Percentiles rank a stretch among this genome's conserved stretches.
Conservation (phyloP, 495 filamentous ascomycete species). For the Aspergillus sclerotioniger region DNA sequence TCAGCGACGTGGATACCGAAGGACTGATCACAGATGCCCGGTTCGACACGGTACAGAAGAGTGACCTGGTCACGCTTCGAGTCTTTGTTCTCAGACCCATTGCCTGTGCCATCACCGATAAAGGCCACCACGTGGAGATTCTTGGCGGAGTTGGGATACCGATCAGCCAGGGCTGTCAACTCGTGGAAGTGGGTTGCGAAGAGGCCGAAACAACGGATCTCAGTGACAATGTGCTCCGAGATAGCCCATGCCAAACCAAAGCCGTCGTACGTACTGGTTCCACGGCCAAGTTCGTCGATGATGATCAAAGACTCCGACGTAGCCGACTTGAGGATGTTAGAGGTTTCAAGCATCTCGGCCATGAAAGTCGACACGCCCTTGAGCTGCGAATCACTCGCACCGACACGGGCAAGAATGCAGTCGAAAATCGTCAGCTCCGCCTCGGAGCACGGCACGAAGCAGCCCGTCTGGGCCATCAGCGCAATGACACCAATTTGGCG, state of each 20-base stretch:
- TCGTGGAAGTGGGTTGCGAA: conserved; percentile 99
- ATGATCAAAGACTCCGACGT: conserved; percentile 94
- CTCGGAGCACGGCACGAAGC: conserved; percentile 89
- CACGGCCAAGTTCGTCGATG: conserved; percentile 97
- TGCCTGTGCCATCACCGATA: conserved; percentile 60
- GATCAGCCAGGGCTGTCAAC: conserved; percentile 82
- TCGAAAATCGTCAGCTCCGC: conserved; percentile 96
- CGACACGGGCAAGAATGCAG: conserved; percentile 94
- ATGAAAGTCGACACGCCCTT: conserved; percentile 99
- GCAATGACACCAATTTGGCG: conserved; percentile 97
- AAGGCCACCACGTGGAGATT: conserved; percentile 97
- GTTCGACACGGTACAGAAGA: conserved; percentile 91
- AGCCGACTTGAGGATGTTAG: conserved; percentile 96
- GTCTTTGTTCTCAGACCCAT: conserved; percentile 33
- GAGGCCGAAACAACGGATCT: conserved; percentile 88
- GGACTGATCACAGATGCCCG: conserved; percentile 92
- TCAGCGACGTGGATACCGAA: conserved; percentile 99
- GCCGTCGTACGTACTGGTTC: conserved; percentile 97
- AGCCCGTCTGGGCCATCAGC: conserved; percentile 95
- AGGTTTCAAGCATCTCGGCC: conserved; percentile 99
- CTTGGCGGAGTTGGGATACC: conserved; percentile 74
- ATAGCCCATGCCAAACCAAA: conserved; percentile 99
- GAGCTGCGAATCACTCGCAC: conserved; percentile 91
- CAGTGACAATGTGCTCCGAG: conserved; percentile 92
- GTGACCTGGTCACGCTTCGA: conserved; percentile 80